Evolutionary conservation across 768 basidiomycete species (phyloP).

Genomic region (Psilocybe cubensis): DNA sequence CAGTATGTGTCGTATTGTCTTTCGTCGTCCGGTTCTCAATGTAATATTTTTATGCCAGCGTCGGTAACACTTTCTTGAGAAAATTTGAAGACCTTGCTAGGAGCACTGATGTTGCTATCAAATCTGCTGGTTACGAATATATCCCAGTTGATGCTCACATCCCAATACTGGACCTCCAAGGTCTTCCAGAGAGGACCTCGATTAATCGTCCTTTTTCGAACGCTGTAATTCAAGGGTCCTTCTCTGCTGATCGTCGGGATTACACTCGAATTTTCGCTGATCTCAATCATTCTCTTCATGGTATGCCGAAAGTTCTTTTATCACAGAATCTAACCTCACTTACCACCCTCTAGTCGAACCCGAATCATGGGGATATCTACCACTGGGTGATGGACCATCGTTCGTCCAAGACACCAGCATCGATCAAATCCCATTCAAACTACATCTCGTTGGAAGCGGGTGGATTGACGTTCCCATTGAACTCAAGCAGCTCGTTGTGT

Average conservation of each 20-base stretch:
- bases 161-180: constrained; percentile 5
- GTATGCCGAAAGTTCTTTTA: neutral
- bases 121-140: constrained; percentile 9
- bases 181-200: neutral
- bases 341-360: constrained; percentile 3
- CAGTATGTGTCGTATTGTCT: neutral
- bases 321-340: neutral
- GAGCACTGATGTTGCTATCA: neutral
- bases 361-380: constrained; percentile 10
- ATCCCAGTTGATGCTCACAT: constrained; percentile 11
- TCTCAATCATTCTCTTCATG: constrained; percentile 5
- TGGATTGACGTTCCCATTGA: constrained; percentile 8
- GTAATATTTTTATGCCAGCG: neutral
- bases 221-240: constrained; percentile 10
- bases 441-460: constrained; percentile 13
- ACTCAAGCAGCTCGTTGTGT: constrained; percentile 10
- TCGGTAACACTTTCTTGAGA: neutral
- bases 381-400: neutral
- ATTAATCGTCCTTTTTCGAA: constrained; percentile 9
- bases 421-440: constrained; percentile 6
- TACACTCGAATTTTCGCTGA: constrained; percentile 7
- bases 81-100: constrained; percentile 2
- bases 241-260: constrained; percentile 3
- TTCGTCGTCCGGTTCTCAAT: too few species aligned
- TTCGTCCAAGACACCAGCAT: constrained; percentile 2